Evolutionary conservation across 2,329 filamentous ascomycete species (phyloP), one percentile per base, ranked within the genome.

Genomic region (Phyllosticta capitalensis): DNA sequence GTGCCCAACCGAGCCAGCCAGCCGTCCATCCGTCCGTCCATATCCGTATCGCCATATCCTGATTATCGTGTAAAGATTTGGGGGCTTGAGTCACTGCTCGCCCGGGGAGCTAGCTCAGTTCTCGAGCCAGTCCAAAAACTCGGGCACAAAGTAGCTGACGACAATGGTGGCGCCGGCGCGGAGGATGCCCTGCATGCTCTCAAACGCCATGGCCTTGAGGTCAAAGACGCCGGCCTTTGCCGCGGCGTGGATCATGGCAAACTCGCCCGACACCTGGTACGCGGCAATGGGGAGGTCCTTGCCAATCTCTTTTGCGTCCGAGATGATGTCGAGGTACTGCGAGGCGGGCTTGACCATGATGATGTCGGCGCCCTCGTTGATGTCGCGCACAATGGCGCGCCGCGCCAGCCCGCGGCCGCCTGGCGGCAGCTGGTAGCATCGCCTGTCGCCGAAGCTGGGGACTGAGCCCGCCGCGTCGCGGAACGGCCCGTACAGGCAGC

Each of bases 281-380:
- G 94, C 92, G 1, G 94, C 92, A 38, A 99, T 82, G 1, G 94
- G 94, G 73, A 97, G 81, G 72, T 97, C 91, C 71, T 86, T 88
- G 61, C 90, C 92, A 58, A 97, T 82, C 58, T 96, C 91, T 79
- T 96, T 97, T 57, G 94, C 94, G 70, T 99, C 94, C 65, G 89
- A 90, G 73, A 99, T 97, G 68, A 99, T 96, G 75, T 99, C 94
- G 52, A 99, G 82, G 72, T 96, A 99, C 74, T 92, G 90, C 67
- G 89, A 89, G 9, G 94, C 94, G 1, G 94, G 94, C 81, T 99
- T 99, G 63, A 99, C 94, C 92, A 99, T 96, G 75, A 99, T 96
- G 66, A 96, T 90, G 69, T 99, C 94, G 20, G 94, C 94, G 24
- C 94, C 94, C 76, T 99, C 94, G 64, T 81, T 82, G 65, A 99